Evolutionary conservation across 2,329 filamentous ascomycete genomes (phyloP), one percentile per base, ranked within the genome.

Genomic region (Proliferodiscus dingleyae): DNA sequence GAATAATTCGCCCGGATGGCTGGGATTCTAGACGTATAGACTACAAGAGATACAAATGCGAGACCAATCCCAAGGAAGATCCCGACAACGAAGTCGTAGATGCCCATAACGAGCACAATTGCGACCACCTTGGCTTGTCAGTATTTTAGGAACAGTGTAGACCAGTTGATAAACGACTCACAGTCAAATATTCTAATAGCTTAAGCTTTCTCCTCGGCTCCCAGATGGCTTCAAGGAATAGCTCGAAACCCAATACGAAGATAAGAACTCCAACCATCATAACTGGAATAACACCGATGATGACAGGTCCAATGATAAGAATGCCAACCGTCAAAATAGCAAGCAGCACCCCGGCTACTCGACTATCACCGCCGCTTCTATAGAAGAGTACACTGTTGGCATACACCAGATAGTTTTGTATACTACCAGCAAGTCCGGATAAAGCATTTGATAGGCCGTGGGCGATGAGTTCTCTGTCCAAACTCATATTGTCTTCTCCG

Each of bases 321-420:
- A 97, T 80, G 2, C 83, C 83, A 58, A 83, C 81, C 0, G 93
- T 98, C 4, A 86, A 79, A 18, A 75, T 68, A 1, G 93, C 93
- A 41, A 98, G 76, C 71, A 96, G 78, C 21, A 90, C 75, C 3
- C 93, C 93, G 7, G 90, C 93, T 36, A 95, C 70, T 39, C 93
- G 83, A 58, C 81, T 90, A 62, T 94, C 81, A 16, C 91, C 93
- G 13, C 93, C 93, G 37, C 89, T 95, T 21, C 87, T 81, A 63
- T 97, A 95, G 66, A 98, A 97, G 46, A 98, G 81, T n/a, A 95
- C 79, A 52, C 89, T 96, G 64, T 98, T 98, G 47, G 91, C 91
- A 61, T 97, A 98, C 1, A 98, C 93, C 2, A 98, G 77, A 61
- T 98, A 98, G 65, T 98, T 98, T 67, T 94, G 77, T 48, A 98